Conservation (phyloP, 768 basidiomycete species). For the Podaxis sp. region DNA sequence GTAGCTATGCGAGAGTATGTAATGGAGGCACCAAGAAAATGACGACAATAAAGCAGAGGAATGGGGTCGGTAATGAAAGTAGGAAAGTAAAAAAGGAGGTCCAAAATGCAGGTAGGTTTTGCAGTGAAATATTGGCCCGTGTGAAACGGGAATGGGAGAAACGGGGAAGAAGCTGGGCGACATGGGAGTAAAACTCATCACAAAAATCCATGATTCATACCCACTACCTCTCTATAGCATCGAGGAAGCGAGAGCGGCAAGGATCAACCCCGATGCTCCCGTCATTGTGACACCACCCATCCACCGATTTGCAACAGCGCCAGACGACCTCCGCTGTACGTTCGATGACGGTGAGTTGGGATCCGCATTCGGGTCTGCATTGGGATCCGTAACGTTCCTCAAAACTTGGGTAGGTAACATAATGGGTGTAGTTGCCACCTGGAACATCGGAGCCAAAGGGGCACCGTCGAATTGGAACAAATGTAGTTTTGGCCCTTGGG, state of each 20-base stretch:
- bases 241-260: conserved; percentile 28
- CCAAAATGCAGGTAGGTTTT: conserved; percentile 11
- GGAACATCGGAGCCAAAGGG: conserved; percentile 72
- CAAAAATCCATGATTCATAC: neutral
- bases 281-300: conserved; percentile 24
- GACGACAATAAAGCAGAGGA: conserved; percentile 7
- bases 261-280: conserved; percentile 29
- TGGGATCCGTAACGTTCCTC: conserved; percentile 47
- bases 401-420: conserved; percentile 80
- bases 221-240: conserved; percentile 29
- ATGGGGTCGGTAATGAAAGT: conserved; percentile 10
- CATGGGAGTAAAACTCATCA: conserved; percentile 15
- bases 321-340: conserved; percentile 24
- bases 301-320: conserved; percentile 26
- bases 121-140: conserved; percentile 1
- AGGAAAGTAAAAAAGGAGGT: conserved; percentile 7
- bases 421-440: conserved; percentile 67
- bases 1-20: conserved; percentile 5
- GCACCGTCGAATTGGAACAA: conserved; percentile 78
- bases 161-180: conserved; percentile 9
- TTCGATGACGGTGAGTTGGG: conserved; percentile 18
- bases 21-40: neutral
- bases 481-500: conserved; percentile 66
- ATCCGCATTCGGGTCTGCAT: conserved; percentile 6
- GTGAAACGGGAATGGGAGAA: conserved; percentile 11